Evolutionary conservation across 148 eudicot species (phyloP).

Genomic region (Chenopodium quinoa): DNA sequence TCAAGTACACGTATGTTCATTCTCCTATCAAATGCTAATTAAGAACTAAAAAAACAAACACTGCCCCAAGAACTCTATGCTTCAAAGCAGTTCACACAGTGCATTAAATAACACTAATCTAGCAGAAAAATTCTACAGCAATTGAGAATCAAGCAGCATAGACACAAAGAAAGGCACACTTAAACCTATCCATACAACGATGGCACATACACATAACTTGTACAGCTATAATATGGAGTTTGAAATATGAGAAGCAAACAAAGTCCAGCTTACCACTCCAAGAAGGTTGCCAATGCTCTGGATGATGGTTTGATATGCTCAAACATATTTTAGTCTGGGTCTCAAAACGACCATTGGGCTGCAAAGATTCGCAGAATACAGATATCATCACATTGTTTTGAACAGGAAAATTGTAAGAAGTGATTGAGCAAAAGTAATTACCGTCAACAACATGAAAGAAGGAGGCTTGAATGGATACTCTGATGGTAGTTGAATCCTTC

Average conservation of each 20-base stretch:
- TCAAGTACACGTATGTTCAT: not conserved
- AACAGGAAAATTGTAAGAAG: slow-evolving; percentile 1
- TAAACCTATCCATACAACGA: not conserved
- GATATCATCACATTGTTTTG: not conserved
- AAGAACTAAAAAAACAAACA: not conserved
- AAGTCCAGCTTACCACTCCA: slow-evolving; percentile 76
- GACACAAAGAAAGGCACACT: not conserved
- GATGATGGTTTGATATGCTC: slow-evolving; percentile 98
- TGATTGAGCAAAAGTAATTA: slow-evolving; percentile 27
- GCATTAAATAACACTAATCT: not conserved
- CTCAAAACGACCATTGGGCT: slow-evolving; percentile 99
- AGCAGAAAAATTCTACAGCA: not conserved
- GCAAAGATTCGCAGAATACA: slow-evolving; percentile 25
- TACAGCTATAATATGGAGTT: not conserved
- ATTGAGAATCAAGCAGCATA: not conserved
- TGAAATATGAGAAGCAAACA: not conserved
- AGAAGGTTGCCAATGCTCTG: slow-evolving; percentile 99
- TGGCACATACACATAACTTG: not conserved
- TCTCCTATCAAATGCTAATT: not conserved
- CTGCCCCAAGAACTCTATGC: not conserved
- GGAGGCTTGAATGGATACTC: slow-evolving; percentile 98
- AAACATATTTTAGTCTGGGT: slow-evolving; percentile 97
- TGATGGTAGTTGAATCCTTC: slow-evolving; percentile 88
- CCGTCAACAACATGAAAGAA: slow-evolving; percentile 92
- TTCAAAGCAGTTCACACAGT: not conserved